phyloP scores from a whole-genome alignment of 257 asterid genomes.

The Avicennia marina region DNA sequence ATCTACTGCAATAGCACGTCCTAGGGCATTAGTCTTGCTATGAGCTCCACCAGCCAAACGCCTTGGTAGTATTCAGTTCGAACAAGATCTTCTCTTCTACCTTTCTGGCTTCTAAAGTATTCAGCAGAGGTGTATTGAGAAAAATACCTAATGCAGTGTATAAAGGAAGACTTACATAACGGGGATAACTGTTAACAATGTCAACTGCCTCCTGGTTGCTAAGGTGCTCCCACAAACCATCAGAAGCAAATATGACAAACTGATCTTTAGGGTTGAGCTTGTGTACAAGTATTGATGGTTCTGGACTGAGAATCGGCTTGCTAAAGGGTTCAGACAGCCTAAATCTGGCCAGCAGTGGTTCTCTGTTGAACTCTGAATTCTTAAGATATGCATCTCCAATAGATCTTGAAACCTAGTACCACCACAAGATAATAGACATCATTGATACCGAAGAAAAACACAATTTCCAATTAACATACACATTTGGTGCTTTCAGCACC shows the following conservation, averaged over 20 bases:
- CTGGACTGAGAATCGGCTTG: conserved; percentile 70
- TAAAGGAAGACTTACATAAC: conserved; percentile 37
- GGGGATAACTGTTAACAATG: conserved; percentile 60
- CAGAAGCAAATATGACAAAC: conserved; percentile 85
- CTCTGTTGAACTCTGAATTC: conserved; percentile 74
- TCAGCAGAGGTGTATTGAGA: not conserved
- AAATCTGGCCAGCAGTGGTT: conserved; percentile 70
- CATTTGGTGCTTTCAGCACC: no score
- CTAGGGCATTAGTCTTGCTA: no score
- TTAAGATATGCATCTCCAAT: conserved; percentile 95
- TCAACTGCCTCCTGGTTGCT: conserved; percentile 93
- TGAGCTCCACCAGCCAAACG: no score
- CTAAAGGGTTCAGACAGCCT: conserved; percentile 56
- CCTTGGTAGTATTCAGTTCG: no score
- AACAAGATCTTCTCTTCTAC: no score
- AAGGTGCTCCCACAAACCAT: conserved; percentile 98
- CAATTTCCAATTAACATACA: not conserved
- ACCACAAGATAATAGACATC: conserved; percentile 5
- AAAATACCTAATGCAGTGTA: not conserved
- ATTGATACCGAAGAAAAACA: not conserved
- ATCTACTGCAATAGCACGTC: no score
- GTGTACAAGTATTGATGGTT: conserved; percentile 72
- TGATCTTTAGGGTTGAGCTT: conserved; percentile 57
- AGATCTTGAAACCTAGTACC: conserved; percentile 74
- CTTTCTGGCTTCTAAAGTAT: no score